These are phyloP conservation scores for Brachypodium distachyon DNA, from an alignment of 202 grass and related monocot species.

Conservation along the genomic window DNA sequence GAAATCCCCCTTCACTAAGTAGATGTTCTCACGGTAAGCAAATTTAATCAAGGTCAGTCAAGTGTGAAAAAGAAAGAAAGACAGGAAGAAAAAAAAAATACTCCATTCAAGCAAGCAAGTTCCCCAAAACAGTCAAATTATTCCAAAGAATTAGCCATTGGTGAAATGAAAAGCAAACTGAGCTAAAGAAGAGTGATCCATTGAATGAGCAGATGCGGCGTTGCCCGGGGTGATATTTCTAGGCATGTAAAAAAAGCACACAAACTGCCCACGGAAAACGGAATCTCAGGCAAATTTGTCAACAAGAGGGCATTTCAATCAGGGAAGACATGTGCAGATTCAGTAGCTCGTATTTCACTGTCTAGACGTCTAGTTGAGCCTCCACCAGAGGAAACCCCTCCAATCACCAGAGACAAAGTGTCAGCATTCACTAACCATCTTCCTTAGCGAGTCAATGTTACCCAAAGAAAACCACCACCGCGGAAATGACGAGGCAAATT, in stretches of 20 bases:
- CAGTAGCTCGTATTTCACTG: background rate
- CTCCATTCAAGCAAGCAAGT: no score
- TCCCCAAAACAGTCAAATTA: no score
- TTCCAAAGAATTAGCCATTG: background rate
- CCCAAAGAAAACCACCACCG: background rate
- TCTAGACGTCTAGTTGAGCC: background rate
- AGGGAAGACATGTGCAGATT: no score
- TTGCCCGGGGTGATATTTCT: background rate
- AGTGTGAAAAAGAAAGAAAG: background rate
- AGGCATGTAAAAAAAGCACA: background rate
- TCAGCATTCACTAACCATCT: background rate
- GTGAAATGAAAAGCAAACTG: background rate
- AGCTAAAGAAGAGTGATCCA: background rate
- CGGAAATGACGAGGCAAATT: background rate
- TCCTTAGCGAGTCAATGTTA: background rate
- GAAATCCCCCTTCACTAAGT: background rate
- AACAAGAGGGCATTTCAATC: background rate
- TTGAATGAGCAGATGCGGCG: background rate
- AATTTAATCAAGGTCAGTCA: background rate
- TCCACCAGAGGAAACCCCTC: background rate
- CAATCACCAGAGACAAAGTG: background rate
- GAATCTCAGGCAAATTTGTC: background rate
- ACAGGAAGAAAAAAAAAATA: no score
- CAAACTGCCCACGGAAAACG: background rate
- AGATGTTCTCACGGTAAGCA: background rate